Evolutionary conservation across 768 basidiomycete genomes (phyloP).

Genomic region (Rhodotorula kratochvilovae): DNA sequence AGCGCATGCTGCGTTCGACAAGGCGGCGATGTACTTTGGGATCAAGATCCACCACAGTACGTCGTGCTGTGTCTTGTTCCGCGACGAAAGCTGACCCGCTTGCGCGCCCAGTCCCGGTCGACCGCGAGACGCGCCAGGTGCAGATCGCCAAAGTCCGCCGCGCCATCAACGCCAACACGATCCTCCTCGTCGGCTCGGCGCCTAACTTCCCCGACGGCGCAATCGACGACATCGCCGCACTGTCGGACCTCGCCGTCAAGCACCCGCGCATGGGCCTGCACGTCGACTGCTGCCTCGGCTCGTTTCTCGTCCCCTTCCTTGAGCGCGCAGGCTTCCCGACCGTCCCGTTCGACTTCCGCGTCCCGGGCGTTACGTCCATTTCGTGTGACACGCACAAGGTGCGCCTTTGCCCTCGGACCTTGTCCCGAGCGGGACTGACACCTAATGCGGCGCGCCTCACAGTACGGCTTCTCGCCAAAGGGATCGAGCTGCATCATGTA

Average conservation of each 20-base stretch:
- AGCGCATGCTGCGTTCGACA: constrained; percentile 92
- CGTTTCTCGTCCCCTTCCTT: constrained; percentile 89
- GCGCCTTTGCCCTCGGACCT: constrained; percentile 17
- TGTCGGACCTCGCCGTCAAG: constrained; percentile 67
- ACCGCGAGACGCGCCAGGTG: constrained; percentile 69
- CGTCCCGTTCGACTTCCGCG: constrained; percentile 77
- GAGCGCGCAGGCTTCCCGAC: constrained; percentile 52
- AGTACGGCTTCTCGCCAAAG: constrained; percentile 47
- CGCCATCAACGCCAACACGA: constrained; percentile 51
- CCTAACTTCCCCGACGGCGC: constrained; percentile 52
- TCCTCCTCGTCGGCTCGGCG: constrained; percentile 35
- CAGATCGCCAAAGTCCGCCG: constrained; percentile 70
- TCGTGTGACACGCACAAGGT: constrained; percentile 90
- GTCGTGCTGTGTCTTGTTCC: too few species aligned
- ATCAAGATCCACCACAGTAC: constrained; percentile 72
- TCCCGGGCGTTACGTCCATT: constrained; percentile 79
- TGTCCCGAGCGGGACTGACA: too few species aligned
- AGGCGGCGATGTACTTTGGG: constrained; percentile 74
- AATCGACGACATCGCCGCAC: constrained; percentile 61
- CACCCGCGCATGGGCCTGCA: constrained; percentile 81
- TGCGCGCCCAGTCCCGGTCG: constrained; percentile 58
- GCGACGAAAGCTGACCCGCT: too few species aligned
- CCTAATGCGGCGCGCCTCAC: too few species aligned
- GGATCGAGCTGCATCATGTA: constrained; percentile 79
- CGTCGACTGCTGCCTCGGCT: constrained; percentile 51